These are phyloP conservation scores for Tetracentron sinense DNA, from an alignment of 164 flowering plant species.

Conservation along the genomic window DNA sequence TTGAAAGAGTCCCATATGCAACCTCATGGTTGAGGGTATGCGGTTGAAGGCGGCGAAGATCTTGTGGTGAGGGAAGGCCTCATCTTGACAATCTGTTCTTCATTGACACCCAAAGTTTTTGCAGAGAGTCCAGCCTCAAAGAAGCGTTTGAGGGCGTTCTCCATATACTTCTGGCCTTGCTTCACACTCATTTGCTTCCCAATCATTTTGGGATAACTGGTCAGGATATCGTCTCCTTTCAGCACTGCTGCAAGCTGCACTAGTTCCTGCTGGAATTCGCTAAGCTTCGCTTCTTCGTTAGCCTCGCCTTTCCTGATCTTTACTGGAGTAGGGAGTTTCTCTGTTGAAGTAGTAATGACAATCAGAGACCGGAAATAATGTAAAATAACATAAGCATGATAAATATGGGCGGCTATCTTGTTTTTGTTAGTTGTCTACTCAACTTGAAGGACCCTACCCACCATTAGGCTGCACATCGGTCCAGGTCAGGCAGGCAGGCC, in stretches of 20 bases:
- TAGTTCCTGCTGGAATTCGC: slow-evolving; percentile 80
- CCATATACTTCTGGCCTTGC: slow-evolving; percentile 67
- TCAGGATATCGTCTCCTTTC: slow-evolving; percentile 57
- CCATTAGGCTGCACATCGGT: no score
- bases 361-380: no score
- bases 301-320: slow-evolving; percentile 52
- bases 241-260: slow-evolving; percentile 75
- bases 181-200: slow-evolving; percentile 57
- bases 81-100: slow-evolving; percentile 66
- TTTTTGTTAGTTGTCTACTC: no score
- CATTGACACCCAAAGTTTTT: slow-evolving; percentile 59
- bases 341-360: slow-evolving; percentile 24
- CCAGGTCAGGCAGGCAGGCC: no score
- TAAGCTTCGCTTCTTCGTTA: slow-evolving; percentile 55
- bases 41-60: slow-evolving; percentile 19
- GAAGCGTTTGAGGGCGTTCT: slow-evolving; percentile 58
- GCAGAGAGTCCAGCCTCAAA: slow-evolving; percentile 64
- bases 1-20: no score
- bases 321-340: slow-evolving; percentile 59
- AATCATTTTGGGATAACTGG: slow-evolving; percentile 41
- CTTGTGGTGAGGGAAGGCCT: slow-evolving; percentile 72
- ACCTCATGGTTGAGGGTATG: no score
- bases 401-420: no score
- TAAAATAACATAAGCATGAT: no score
- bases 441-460: no score